Evolutionary conservation across 2,329 filamentous ascomycete genomes (phyloP), one percentile per base, ranked within the genome.

Genomic region (Sporothrix protearum): DNA sequence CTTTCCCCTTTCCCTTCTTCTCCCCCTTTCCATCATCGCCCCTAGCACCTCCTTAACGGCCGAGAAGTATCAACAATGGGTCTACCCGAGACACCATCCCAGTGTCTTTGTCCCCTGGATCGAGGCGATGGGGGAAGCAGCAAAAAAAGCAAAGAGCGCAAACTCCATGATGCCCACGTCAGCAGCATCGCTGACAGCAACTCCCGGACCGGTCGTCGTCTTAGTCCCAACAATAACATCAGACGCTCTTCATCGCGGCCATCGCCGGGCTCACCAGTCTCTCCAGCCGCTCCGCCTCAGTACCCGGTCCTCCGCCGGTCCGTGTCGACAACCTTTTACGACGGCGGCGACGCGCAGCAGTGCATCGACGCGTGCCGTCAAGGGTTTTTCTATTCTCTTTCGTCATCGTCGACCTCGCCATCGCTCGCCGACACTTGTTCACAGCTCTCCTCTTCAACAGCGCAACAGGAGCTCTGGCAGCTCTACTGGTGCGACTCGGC

Each of bases 401-500:
- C 57, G 9, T 19, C 28, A 9, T 57, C 49, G 5, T n/a, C 47
- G 42, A 19, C 30, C 9, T 30, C 47, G 16, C 30, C 33, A 16
- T 47, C 59, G 6, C 25, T 68, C n/a, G 42, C 45, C 2, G 69
- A 64, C 12, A 57, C 68, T 63, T 74, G 75, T 57, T 42, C 68
- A 3, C 25, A 57, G 14, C 68, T 75, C 45, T 70, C 73, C 0
- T 53, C 33, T 10, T 53, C 30, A 3, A 1, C 66, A 1, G 53
- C 77, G 42, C 75, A 76, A 68, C 75, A 76, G 33, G 76, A 79
- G 55, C 79, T 87, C 12, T 82, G 81, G 80, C 76, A 78, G 53
- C 78, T 87, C 28, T 87, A 87, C 76, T 85, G 84, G 77, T 87
- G 86, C 76, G 84, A 87, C 76, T 80, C 81, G 66, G 81, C 80